A percentile compares a stretch with the other conserved stretches of the same genome.
Evolutionary conservation across 2,329 filamentous ascomycete species (phyloP).

Genomic region (Diplodia seriata): DNA sequence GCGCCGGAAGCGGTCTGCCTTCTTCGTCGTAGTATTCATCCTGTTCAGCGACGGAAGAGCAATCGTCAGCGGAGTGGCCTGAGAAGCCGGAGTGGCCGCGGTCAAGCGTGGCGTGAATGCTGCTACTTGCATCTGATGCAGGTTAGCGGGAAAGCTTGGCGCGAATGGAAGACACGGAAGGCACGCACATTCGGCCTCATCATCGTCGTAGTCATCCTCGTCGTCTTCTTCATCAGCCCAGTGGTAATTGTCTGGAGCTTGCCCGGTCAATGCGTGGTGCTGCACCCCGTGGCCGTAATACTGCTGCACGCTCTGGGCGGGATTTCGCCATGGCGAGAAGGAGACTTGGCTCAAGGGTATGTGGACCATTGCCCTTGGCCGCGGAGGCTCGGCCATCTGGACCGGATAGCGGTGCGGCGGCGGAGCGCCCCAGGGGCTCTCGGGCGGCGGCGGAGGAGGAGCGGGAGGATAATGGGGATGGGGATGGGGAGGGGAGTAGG

Average conservation of each 20-base stretch:
- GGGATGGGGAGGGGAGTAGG: not conserved
- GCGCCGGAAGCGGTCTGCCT: not conserved
- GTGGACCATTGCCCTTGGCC: not conserved
- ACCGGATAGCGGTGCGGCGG: not conserved
- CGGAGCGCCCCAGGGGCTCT: slow-evolving; percentile 5
- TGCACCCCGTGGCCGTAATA: not conserved
- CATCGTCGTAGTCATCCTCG: not conserved
- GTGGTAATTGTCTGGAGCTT: slow-evolving; percentile 5
- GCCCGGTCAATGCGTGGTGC: slow-evolving; percentile 2
- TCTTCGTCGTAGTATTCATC: not conserved
- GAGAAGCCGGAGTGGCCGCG: not conserved
- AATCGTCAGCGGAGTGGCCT: slow-evolving; percentile 5
- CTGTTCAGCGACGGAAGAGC: slow-evolving; percentile 16
- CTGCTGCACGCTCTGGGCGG: not conserved
- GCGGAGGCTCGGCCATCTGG: slow-evolving; percentile 17
- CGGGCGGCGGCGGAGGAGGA: not conserved
- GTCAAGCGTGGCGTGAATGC: slow-evolving; percentile 14
- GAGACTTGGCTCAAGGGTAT: slow-evolving; percentile 7
- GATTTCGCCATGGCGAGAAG: not conserved
- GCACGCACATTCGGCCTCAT: slow-evolving; percentile 22
- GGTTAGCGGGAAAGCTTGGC: slow-evolving; percentile 2
- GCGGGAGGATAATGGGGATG: slow-evolving; percentile 4
- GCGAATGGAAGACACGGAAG: not conserved
- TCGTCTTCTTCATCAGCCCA: slow-evolving; percentile 20
- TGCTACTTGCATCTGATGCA: slow-evolving; percentile 31